A percentile compares a stretch with the other conserved stretches of the same genome.
phyloP scores from a whole-genome alignment of 805 yeast genomes.

The Isabelozyma rhagii region DNA sequence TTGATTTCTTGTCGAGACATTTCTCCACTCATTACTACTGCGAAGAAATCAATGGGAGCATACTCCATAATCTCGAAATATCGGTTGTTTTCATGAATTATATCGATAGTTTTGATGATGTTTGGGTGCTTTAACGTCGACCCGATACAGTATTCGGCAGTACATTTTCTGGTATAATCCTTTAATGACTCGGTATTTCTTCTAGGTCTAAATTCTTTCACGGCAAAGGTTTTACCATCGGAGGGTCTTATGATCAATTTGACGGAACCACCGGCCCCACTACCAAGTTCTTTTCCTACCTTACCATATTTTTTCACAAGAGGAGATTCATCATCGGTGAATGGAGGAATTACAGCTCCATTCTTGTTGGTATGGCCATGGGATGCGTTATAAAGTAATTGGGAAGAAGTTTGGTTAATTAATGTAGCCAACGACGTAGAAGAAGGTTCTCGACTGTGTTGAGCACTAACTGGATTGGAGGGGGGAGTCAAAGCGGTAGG shows the following conservation, averaged over 20 bases:
- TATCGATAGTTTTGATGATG: constrained; percentile 75
- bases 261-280: constrained; percentile 94
- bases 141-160: constrained; percentile 93
- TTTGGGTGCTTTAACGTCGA: constrained; percentile 80
- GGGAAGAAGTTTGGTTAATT: constrained; percentile 36
- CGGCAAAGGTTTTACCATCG: constrained; percentile 80
- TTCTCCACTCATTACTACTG: constrained; percentile 82
- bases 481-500: constrained; percentile 1
- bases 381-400: constrained; percentile 33
- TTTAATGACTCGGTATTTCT: constrained; percentile 71
- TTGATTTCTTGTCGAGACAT: constrained; percentile 80
- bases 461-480: constrained; percentile 1
- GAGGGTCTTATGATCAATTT: constrained; percentile 63
- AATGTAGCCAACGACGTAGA: constrained; percentile 33
- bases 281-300: constrained; percentile 84
- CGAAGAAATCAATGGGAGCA: constrained; percentile 82
- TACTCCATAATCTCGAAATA: constrained; percentile 92
- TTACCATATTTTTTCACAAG: constrained; percentile 75
- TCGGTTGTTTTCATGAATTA: constrained; percentile 65
- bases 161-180: constrained; percentile 88
- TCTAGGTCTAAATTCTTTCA: constrained; percentile 83
- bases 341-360: constrained; percentile 11
- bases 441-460: constrained; percentile 29
- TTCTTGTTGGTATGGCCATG: constrained; percentile 39
- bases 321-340: constrained; percentile 44